Conservation (phyloP, 352 stramenopile species). For the Pythium myriotylum region DNA sequence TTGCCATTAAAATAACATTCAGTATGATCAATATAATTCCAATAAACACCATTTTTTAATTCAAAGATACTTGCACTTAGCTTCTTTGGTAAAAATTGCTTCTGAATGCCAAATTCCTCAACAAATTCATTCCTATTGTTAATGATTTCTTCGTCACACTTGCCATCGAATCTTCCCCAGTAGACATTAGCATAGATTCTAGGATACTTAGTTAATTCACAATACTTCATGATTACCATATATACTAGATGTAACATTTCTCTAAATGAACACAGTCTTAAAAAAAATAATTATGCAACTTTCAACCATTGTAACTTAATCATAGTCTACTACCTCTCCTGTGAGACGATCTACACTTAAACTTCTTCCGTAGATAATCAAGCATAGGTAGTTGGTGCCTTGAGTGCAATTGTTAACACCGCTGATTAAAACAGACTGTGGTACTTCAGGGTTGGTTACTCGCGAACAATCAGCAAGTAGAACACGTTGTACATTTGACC, state of each 20-base stretch:
- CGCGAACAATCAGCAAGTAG: too few species aligned
- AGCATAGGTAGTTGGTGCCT: conserved; percentile 7
- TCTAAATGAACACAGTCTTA: conserved; percentile 16
- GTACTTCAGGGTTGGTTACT: conserved; percentile 16
- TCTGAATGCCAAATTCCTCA: conserved; percentile 1
- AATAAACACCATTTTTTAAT: neutral
- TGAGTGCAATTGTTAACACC: conserved; percentile 17
- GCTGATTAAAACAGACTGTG: conserved; percentile 6
- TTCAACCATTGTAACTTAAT: conserved; percentile 14
- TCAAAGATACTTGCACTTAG: neutral
- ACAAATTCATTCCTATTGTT: conserved; percentile 10
- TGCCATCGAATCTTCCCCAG: too few species aligned
- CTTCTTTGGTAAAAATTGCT: conserved; percentile 1
- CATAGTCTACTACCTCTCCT: conserved; percentile 9
- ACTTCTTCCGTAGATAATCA: conserved; percentile 4
- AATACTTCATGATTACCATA: conserved; percentile 4
- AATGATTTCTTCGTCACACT: conserved; percentile 6
- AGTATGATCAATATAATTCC: too few species aligned
- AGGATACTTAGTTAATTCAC: too few species aligned
- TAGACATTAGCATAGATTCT: too few species aligned
- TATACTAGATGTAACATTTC: conserved; percentile 9
- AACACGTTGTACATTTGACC: too few species aligned
- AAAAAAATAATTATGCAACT: conserved; percentile 9
- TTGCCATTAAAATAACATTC: too few species aligned
- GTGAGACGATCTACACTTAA: conserved; percentile 14